These are phyloP conservation scores for Physaria fendleri DNA, from an alignment of 345 rosid species.

Conservation along the genomic window DNA sequence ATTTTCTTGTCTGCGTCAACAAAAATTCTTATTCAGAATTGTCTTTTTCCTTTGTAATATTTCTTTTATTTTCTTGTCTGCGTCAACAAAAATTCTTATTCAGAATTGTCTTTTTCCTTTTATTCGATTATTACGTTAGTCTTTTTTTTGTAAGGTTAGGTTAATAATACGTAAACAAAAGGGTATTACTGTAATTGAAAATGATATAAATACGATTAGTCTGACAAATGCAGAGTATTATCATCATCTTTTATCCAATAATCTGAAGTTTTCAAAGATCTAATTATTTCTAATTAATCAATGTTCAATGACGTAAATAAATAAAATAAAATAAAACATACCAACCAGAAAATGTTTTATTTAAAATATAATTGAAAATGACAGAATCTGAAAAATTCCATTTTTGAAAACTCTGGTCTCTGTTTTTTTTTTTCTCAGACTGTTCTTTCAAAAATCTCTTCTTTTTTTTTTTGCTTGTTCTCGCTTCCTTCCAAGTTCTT, in stretches of 20 bases:
- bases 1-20: too few relatives aligned
- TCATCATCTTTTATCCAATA: neutral
- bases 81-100: neutral
- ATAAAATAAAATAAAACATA: neutral
- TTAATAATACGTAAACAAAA: too few relatives aligned
- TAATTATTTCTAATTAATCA: neutral
- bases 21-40: neutral
- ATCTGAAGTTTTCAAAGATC: slow-evolving; percentile 19
- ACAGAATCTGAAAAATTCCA: slow-evolving; percentile 21
- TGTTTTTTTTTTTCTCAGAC: slow-evolving; percentile 12
- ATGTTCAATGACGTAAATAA: slow-evolving; percentile 6
- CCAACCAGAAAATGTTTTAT: neutral
- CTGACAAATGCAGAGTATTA: neutral
- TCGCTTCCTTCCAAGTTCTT: neutral
- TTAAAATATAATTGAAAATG: slow-evolving; percentile 10
- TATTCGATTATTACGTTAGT: too few relatives aligned
- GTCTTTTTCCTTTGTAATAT: too few relatives aligned
- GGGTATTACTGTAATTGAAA: neutral
- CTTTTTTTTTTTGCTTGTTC: neutral
- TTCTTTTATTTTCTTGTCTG: too few relatives aligned
- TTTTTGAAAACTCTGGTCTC: slow-evolving; percentile 3
- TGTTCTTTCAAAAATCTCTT: slow-evolving; percentile 16
- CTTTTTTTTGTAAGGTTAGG: neutral
- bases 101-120: too few relatives aligned
- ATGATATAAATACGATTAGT: neutral